Conservation (phyloP, 768 basidiomycete species). For the Amanita rubescens region DNA sequence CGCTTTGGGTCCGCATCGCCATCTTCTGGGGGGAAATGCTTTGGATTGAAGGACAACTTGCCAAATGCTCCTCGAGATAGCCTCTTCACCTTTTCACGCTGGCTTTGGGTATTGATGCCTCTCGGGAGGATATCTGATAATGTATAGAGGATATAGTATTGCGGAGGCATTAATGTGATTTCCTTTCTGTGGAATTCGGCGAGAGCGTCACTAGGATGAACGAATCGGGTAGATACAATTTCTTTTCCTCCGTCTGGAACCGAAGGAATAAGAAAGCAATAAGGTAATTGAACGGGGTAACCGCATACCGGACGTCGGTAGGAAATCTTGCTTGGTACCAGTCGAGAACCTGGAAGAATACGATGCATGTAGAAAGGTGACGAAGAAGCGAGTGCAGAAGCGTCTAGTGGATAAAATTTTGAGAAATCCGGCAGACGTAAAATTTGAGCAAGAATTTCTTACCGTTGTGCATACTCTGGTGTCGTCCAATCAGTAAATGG, state of each 20-base stretch:
- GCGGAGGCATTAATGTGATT: conserved; percentile 66
- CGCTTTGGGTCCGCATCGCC: conserved; percentile 36
- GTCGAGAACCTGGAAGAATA: conserved; percentile 42
- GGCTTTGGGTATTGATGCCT: conserved; percentile 31
- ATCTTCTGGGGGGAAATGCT: conserved; percentile 19
- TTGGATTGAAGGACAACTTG: conserved; percentile 51
- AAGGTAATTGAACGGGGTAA: background rate
- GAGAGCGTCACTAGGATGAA: conserved; percentile 48
- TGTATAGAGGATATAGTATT: conserved; percentile 62
- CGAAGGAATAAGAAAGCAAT: background rate
- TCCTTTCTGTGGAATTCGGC: conserved; percentile 40
- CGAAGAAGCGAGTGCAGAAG: conserved; percentile 66
- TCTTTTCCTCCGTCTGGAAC: conserved; percentile 54
- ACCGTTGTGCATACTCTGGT: conserved; percentile 49
- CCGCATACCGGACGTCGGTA: conserved; percentile 48
- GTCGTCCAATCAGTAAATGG: conserved; percentile 76
- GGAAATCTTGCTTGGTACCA: conserved; percentile 46
- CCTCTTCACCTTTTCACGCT: conserved; percentile 35
- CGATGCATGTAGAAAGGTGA: conserved; percentile 48
- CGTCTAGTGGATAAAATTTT: conserved; percentile 37
- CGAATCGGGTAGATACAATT: conserved; percentile 60
- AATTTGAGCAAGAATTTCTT: conserved; percentile 7
- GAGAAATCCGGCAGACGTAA: conserved; percentile 4
- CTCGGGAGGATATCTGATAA: conserved; percentile 46
- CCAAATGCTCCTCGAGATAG: conserved; percentile 56